Evolutionary conservation across 768 basidiomycete genomes (phyloP), one percentile per base, ranked within the genome.

Genomic region (Podaxis sp.): DNA sequence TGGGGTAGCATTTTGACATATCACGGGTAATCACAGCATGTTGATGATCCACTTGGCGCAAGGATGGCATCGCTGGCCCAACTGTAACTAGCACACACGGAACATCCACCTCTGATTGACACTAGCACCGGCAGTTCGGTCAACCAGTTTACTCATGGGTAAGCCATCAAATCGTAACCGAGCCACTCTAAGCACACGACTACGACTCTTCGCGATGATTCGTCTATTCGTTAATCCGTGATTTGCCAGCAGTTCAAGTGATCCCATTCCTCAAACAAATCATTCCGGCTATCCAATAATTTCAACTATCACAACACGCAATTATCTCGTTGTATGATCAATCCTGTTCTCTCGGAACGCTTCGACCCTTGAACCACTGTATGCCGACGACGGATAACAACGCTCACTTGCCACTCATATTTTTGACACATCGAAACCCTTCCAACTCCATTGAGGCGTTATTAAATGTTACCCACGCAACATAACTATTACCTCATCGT

Each of bases 221-320:
- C 16, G 25, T 16, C 11, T 21, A 55, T 55, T 40, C 54, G 38
- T 55, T 40, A 23, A 55, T 42, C 23, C 42, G 32, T 28, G 55
- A 57, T 57, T 23, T 47, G 55, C 44, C 32, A 35, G 32, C 55
- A 18, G 44, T n/a, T 32, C 55, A 57, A 48, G 42, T 38, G 32
- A 57, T 27, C 11, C 55, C 44, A 44, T 55, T 27, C 32, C 40
- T 40, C 42, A 4, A 23, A 57, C 55, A 40, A 40, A 38, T 50
- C 50, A 47, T 57, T 50, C 61, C 56, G 52, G 56, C 32, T 23
- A 62, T 51, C 46, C 57, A 38, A 59, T 23, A 23, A 18, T 28
- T 35, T n/a, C 48, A 28, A 25, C 53, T 50, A 11, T 32, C 18
- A 57, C 42, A 55, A 42, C 25, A 9, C 9, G 27, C 23, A 13